Evolutionary conservation across 352 stramenopile genomes (phyloP).

Genomic region (Pythium guiyangense): DNA sequence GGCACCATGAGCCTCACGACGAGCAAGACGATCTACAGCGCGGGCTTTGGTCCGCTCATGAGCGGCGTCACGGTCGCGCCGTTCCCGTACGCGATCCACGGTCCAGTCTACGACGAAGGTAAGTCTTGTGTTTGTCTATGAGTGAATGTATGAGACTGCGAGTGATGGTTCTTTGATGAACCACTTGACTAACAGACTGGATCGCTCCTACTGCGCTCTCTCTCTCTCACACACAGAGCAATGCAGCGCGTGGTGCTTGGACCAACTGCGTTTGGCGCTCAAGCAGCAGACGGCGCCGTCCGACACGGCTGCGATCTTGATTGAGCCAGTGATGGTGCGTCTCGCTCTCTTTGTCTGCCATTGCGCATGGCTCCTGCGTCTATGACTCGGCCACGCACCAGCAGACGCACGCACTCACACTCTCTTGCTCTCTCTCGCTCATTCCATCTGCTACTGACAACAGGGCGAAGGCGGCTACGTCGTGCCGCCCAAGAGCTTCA

Average conservation of each 20-base stretch:
- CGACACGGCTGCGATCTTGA: conserved; percentile 64
- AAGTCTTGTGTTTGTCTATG: too few relatives aligned
- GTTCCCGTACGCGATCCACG: conserved; percentile 70
- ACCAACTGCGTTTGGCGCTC: conserved; percentile 75
- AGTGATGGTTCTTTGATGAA: too few relatives aligned
- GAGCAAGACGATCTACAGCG: conserved; percentile 88
- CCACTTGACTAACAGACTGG: too few relatives aligned
- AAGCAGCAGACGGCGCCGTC: conserved; percentile 59
- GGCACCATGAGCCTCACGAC: conserved; percentile 91
- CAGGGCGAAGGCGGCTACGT: conserved; percentile 91
- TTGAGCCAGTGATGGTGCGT: conserved; percentile 82
- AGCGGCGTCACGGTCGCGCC: conserved; percentile 77
- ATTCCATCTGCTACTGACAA: too few relatives aligned
- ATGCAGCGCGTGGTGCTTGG: conserved; percentile 68
- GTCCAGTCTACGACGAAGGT: conserved; percentile 18
- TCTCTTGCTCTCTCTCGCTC: too few relatives aligned
- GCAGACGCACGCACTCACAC: too few relatives aligned
- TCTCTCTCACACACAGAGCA: too few relatives aligned
- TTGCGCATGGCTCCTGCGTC: too few relatives aligned
- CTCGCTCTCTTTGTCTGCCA: too few relatives aligned
- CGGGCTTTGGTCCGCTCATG: conserved; percentile 84
- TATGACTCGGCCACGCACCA: too few relatives aligned
- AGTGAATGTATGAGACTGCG: too few relatives aligned
- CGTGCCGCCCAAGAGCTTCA: conserved; percentile 86
- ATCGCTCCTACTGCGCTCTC: too few relatives aligned